Evolutionary conservation across 306 rosid species (phyloP).

Genomic region (Sesbania bispinosa): DNA sequence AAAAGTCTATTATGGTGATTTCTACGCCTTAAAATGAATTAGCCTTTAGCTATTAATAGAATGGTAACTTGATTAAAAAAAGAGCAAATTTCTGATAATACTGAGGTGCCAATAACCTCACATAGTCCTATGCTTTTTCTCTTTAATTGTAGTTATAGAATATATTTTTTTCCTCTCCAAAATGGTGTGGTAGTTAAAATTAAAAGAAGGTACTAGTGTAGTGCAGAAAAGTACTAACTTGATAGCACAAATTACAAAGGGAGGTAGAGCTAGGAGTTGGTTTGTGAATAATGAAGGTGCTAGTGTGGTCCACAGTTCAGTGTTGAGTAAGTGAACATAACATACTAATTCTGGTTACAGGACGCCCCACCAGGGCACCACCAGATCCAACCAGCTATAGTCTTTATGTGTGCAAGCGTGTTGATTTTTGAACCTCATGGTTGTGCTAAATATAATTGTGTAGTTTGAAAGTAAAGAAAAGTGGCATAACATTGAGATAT

Average conservation of each 20-base stretch:
- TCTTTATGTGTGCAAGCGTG: slow-evolving; percentile 19
- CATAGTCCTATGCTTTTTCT: not conserved
- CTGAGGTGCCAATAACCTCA: not conserved
- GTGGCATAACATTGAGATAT: slow-evolving; percentile 19
- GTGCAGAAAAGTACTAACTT: not conserved
- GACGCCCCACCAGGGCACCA: slow-evolving; percentile 17
- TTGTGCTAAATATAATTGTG: slow-evolving; percentile 24
- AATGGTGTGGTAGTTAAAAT: not conserved
- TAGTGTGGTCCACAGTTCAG: slow-evolving; percentile 25
- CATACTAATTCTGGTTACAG: slow-evolving; percentile 22
- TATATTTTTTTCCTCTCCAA: not conserved
- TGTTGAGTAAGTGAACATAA: not conserved
- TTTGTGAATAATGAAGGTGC: not conserved
- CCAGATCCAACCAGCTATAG: not conserved
- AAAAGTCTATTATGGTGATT: too few species aligned
- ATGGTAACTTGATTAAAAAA: too few species aligned
- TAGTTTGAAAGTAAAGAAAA: slow-evolving; percentile 14
- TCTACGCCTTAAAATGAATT: too few species aligned
- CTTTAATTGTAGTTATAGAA: not conserved
- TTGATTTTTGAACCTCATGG: slow-evolving; percentile 25
- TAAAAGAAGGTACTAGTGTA: slow-evolving; percentile 8
- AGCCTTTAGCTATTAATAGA: too few species aligned
- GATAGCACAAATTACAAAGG: not conserved
- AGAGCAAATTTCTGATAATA: not conserved
- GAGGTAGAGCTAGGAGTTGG: not conserved